Conservation (phyloP, 805 yeast species). For the Cyberlindnera subsufficiens region DNA sequence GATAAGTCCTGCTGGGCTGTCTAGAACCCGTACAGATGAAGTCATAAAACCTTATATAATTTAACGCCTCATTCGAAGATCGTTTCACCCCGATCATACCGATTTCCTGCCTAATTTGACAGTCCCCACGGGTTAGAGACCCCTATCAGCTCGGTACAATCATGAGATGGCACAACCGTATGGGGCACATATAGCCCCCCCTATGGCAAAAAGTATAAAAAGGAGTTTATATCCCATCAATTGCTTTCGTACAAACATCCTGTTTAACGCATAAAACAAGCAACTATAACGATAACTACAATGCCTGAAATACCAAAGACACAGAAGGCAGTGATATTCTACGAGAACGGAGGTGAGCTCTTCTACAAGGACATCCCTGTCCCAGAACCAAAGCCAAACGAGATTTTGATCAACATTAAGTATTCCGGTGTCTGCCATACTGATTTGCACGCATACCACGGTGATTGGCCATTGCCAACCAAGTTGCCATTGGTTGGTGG, state of each 20-base stretch:
- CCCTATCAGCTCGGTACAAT: too few relatives aligned
- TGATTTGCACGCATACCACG: slow-evolving; percentile 54
- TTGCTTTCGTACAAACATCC: not conserved
- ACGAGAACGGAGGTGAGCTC: slow-evolving; percentile 42
- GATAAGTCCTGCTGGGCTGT: too few relatives aligned
- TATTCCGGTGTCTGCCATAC: slow-evolving; percentile 66
- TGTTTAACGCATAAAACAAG: not conserved
- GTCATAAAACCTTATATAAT: too few relatives aligned
- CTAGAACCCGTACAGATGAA: too few relatives aligned
- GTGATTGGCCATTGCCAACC: slow-evolving; percentile 55
- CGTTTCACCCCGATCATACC: too few relatives aligned
- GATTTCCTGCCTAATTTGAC: too few relatives aligned
- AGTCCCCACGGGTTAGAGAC: too few relatives aligned
- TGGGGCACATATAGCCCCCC: too few relatives aligned
- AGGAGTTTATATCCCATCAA: not conserved
- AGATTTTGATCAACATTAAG: slow-evolving; percentile 49
- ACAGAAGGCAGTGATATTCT: slow-evolving; percentile 48
- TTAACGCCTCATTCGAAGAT: too few relatives aligned
- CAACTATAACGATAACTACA: slow-evolving; percentile 1
- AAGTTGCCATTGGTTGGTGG: slow-evolving; percentile 66
- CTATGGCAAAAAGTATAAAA: not conserved
- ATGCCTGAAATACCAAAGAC: slow-evolving; percentile 31
- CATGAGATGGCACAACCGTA: too few relatives aligned
- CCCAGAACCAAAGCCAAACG: slow-evolving; percentile 51
- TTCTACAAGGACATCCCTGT: slow-evolving; percentile 47